These are phyloP conservation scores for Carex littledalei DNA, from an alignment of 176 grass and related monocot species.

Conservation along the genomic window DNA sequence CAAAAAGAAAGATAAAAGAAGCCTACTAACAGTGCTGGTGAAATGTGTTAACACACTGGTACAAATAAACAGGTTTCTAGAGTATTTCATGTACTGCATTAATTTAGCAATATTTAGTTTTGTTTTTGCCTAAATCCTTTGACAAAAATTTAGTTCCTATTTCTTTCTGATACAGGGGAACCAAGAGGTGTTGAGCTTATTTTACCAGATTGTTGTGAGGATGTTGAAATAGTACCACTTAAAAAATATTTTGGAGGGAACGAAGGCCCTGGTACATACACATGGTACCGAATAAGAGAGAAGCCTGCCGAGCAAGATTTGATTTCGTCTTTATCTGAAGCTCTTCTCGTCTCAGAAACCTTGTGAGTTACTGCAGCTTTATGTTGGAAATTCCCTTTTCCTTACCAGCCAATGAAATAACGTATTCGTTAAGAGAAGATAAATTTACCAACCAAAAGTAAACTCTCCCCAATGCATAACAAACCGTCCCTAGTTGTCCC, in stretches of 20 bases:
- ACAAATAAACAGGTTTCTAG: not conserved
- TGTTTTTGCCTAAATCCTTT: not conserved
- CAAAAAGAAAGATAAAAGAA: not conserved
- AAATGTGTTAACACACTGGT: not conserved
- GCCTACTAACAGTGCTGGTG: not conserved
- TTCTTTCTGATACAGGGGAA: conserved; percentile 48
- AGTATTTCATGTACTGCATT: not conserved
- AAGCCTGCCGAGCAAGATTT: conserved; percentile 44
- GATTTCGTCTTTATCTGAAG: conserved; percentile 46
- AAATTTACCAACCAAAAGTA: not conserved
- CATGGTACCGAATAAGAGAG: conserved; percentile 68
- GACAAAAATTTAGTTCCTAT: not conserved
- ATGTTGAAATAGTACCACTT: conserved; percentile 68
- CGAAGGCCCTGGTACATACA: conserved; percentile 76
- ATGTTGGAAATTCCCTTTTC: conserved; percentile 15
- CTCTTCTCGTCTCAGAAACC: conserved; percentile 44
- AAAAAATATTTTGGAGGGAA: conserved; percentile 90
- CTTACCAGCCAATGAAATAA: not conserved
- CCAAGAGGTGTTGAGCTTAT: conserved; percentile 65
- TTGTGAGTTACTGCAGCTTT: conserved; percentile 43
- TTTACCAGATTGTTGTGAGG: conserved; percentile 66
- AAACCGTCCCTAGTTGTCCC: not conserved
- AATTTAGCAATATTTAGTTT: not conserved
- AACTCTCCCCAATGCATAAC: not conserved
- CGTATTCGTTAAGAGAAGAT: not conserved